Evolutionary conservation across 2,329 filamentous ascomycete genomes (phyloP).

Genomic region (Aspergillus sp.): DNA sequence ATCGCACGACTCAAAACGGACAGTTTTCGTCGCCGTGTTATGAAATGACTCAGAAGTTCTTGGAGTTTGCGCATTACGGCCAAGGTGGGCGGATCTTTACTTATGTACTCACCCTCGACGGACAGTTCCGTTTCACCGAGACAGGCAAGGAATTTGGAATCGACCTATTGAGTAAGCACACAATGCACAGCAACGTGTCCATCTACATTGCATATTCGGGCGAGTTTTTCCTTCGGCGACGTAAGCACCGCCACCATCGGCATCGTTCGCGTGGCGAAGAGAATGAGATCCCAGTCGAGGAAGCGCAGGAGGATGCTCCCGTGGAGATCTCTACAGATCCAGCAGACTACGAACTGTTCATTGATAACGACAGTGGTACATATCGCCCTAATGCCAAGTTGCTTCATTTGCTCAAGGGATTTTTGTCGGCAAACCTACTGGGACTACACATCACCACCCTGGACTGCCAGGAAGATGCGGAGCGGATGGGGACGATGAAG

Average conservation of each 20-base stretch:
- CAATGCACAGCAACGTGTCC: conserved; percentile 90
- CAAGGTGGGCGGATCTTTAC: conserved; percentile 83
- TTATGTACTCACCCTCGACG: conserved; percentile 83
- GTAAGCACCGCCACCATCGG: conserved; percentile 43
- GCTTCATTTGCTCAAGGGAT: conserved; percentile 63
- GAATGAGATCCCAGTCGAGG: conserved; percentile 25
- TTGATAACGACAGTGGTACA: conserved; percentile 92
- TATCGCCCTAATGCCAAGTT: conserved; percentile 78
- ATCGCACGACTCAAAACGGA: conserved; percentile 67
- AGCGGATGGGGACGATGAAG: conserved; percentile 69
- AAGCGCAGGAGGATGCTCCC: conserved; percentile 31
- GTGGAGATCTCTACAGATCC: conserved; percentile 47
- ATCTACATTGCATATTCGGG: conserved; percentile 88
- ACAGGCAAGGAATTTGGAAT: conserved; percentile 94
- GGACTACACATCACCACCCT: conserved; percentile 67
- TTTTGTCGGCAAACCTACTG: conserved; percentile 66
- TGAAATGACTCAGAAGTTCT: conserved; percentile 69
- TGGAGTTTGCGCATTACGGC: conserved; percentile 80
- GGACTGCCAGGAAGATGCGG: conserved; percentile 65
- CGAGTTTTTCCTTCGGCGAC: conserved; percentile 80
- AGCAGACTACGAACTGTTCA: conserved; percentile 70
- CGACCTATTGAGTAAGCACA: conserved; percentile 88
- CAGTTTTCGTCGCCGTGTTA: conserved; percentile 58
- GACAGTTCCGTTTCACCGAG: conserved; percentile 82
- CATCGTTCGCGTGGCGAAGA: conserved; percentile 27